A percentile compares a stretch with the other conserved stretches of the same genome.
phyloP scores from a whole-genome alignment of 1,139 yeast species.

The Magnusiomyces suaveolens region DNA sequence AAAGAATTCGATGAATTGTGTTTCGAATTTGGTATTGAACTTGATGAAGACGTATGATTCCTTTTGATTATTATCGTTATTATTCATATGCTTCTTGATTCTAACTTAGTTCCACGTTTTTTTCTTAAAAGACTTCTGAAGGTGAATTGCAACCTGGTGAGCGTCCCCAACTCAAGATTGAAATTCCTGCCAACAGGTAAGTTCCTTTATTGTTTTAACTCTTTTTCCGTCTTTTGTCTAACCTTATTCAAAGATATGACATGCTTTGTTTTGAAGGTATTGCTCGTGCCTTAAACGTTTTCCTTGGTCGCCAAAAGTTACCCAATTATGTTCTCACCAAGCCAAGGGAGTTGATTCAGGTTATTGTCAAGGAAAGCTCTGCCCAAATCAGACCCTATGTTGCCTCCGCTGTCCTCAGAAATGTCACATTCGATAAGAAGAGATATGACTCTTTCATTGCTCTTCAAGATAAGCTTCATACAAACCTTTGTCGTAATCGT shows the following conservation, averaged over 20 bases:
- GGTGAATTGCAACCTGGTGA: constrained; percentile 51
- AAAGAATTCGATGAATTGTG: constrained; percentile 95
- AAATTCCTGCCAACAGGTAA: constrained; percentile 75
- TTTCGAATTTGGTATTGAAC: constrained; percentile 93
- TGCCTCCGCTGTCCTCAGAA: constrained; percentile 85
- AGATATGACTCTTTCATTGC: constrained; percentile 90
- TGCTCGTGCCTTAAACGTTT: constrained; percentile 88
- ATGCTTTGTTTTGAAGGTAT: constrained; percentile 97
- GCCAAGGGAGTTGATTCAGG: constrained; percentile 44
- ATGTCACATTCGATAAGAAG: constrained; percentile 69
- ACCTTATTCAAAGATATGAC: constrained; percentile 50
- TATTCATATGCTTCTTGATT: background rate
- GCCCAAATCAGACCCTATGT: constrained; percentile 78
- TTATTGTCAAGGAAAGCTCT: constrained; percentile 66
- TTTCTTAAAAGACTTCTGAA: constrained; percentile 35
- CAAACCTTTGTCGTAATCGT: constrained; percentile 93
- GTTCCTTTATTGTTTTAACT: background rate
- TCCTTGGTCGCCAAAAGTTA: constrained; percentile 55
- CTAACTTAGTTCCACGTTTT: background rate
- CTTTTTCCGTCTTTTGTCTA: background rate
- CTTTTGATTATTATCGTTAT: background rate
- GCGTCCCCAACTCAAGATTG: constrained; percentile 94
- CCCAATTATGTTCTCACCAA: constrained; percentile 55
- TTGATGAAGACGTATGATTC: constrained; percentile 66
- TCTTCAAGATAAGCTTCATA: constrained; percentile 90